These are phyloP conservation scores for Phytophthora lateralis DNA, from an alignment of 352 stramenopile genomes.

Conservation along the genomic window DNA sequence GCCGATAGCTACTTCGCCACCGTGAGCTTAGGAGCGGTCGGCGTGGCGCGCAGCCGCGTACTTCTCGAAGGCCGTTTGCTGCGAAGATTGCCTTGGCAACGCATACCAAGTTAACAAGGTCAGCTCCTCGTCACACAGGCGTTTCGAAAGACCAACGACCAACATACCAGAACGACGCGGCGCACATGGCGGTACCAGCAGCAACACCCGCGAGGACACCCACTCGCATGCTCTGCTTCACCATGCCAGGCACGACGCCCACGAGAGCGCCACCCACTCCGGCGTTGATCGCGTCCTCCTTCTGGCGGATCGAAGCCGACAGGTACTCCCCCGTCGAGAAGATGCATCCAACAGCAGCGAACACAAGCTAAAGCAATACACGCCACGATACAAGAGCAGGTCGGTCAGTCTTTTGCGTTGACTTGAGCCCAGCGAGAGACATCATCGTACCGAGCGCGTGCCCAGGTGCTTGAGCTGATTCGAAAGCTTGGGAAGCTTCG, in stretches of 20 bases:
- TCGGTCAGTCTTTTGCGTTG: slow-evolving; percentile 6
- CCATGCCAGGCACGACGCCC: slow-evolving; percentile 70
- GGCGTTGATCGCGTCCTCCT: slow-evolving; percentile 73
- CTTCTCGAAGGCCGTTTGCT: slow-evolving; percentile 69
- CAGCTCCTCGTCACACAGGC: background rate
- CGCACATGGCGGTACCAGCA: slow-evolving; percentile 50
- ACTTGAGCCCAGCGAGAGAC: background rate
- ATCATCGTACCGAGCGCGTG: slow-evolving; percentile 59
- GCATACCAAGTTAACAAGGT: slow-evolving; percentile 3
- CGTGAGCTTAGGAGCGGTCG: slow-evolving; percentile 51
- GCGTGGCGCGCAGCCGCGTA: slow-evolving; percentile 56
- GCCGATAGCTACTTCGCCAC: slow-evolving; percentile 9
- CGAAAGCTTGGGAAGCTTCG: slow-evolving; percentile 82
- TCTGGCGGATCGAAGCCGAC: slow-evolving; percentile 67
- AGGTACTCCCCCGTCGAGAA: slow-evolving; percentile 76
- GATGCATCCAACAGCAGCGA: slow-evolving; percentile 63
- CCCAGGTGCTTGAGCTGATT: slow-evolving; percentile 84
- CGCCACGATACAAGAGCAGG: background rate
- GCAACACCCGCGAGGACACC: slow-evolving; percentile 54
- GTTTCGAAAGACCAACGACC: background rate
- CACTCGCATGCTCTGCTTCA: slow-evolving; percentile 80
- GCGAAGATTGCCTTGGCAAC: slow-evolving; percentile 43
- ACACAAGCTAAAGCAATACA: slow-evolving; percentile 59
- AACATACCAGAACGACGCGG: slow-evolving; percentile 72
- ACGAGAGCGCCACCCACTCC: slow-evolving; percentile 66